Evolutionary conservation across 2,329 filamentous ascomycete species (phyloP), one percentile per base, ranked within the genome.

Genomic region (Teratosphaeria epicoccoides): DNA sequence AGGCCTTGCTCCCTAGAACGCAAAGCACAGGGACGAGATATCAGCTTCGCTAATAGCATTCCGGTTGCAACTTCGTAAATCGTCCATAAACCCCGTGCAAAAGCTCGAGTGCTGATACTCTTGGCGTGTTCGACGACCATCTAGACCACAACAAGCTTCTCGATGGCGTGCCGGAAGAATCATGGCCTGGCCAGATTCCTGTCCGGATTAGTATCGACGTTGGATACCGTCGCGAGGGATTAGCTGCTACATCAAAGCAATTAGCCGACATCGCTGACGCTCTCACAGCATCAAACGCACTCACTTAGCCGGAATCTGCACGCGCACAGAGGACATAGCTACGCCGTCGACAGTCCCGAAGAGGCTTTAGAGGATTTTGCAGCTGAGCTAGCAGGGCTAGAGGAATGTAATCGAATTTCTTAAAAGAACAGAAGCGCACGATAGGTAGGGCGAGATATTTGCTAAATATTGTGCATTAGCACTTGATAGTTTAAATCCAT

Each of bases 121-220:
- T 90, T 17, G 76, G 78, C 12, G 71, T 89, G 3, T 80, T 91
- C 62, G 73, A 89, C 49, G 87, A 93, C 65, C 80, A 89, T 64
- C 70, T 75, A 0, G 72, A 74, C 10, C 84, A 88, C 63, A 65
- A 87, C 2, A 63, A 72, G 1, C 68, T 74, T 5, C 66, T 80
- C n/a, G 62, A 70, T 0, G 62, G 75, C 5, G 69, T 76, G 45
- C 63, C 72, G 40, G 54, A 58, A 1, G 59, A 69, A 1, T 71
- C 73, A 1, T 76, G 74, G 48, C 68, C 63, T 14, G 68, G 71
- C 46, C 65, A 70, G 1, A 77, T 82, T 2, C 73, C 73, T 0
- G 71, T 86, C 12, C 87, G 83, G 62, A 71, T 90, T 61, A 90
- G 90, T 61, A 78, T 91, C 37, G 85, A 91, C 64, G 82, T 85